Percentiles rank a stretch among this genome's conserved stretches.
Conservation (phyloP, 371 early-diverging fungal species). For the Cladochytrium tenue region DNA sequence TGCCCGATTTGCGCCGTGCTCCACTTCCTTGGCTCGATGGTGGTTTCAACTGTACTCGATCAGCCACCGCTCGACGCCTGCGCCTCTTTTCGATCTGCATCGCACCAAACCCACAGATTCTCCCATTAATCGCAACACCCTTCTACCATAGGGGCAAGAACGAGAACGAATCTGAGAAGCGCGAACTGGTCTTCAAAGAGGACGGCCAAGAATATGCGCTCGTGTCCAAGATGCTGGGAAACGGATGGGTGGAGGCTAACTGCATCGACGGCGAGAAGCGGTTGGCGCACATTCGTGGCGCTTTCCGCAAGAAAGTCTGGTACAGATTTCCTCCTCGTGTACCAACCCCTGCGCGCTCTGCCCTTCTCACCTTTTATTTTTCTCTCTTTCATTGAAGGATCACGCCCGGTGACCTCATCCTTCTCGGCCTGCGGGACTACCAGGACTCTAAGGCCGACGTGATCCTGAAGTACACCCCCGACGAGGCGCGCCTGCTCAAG, state of each 20-base stretch:
- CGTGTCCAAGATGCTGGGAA: constrained; percentile 89
- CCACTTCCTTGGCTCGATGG: background rate
- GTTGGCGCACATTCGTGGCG: constrained; percentile 96
- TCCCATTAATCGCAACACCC: background rate
- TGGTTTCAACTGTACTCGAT: background rate
- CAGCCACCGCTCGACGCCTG: background rate
- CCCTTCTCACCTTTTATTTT: too few species aligned
- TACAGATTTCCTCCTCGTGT: constrained; percentile 17
- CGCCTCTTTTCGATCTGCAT: background rate
- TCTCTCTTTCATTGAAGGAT: constrained; percentile 67
- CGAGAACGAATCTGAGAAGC: constrained; percentile 90
- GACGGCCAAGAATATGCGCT: constrained; percentile 98
- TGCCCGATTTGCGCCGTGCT: background rate
- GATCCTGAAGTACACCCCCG: constrained; percentile 94
- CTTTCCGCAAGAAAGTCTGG: constrained; percentile 94
- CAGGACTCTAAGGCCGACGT: constrained; percentile 97
- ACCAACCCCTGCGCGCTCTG: constrained; percentile 35
- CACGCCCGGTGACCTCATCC: constrained; percentile 92
- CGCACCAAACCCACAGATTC: background rate
- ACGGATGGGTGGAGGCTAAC: constrained; percentile 92
- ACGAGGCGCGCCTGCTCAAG: constrained; percentile 96
- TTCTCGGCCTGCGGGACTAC: constrained; percentile 94
- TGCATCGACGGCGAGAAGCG: constrained; percentile 94
- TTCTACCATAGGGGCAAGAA: constrained; percentile 83
- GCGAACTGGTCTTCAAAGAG: constrained; percentile 87